Conservation (phyloP, 176 grass and related monocot species). For the Lolium rigidum region DNA sequence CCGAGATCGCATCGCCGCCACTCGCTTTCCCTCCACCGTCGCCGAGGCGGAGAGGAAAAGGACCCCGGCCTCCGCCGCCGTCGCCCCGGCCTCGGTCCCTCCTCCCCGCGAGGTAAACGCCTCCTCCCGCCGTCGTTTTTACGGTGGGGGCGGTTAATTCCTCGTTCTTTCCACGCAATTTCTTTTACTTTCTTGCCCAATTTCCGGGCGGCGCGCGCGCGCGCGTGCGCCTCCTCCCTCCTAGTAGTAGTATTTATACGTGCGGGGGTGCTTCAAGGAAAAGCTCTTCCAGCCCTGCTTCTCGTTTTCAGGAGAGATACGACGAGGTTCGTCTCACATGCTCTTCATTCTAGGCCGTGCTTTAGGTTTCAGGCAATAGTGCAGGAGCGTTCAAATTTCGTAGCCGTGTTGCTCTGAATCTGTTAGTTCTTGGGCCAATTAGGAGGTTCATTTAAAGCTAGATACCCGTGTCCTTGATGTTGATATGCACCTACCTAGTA, state of each 20-base stretch:
- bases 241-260: constrained; percentile 4
- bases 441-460: too few species aligned
- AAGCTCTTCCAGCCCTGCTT: constrained; percentile 42
- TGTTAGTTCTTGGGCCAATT: neutral
- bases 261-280: neutral
- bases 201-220: neutral
- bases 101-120: neutral
- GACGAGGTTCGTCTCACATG: neutral
- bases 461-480: neutral
- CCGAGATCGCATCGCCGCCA: constrained; percentile 43
- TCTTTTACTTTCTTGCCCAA: neutral
- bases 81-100: constrained; percentile 30
- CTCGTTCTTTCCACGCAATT: neutral
- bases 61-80: constrained; percentile 9
- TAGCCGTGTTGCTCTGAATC: neutral
- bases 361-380: neutral
- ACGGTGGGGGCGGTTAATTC: neutral
- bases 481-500: neutral
- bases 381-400: neutral
- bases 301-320: constrained; percentile 9
- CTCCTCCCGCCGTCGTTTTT: neutral
- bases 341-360: neutral
- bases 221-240: too few species aligned
- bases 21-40: constrained; percentile 43
- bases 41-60: constrained; percentile 33